Conservation (phyloP, 169 alveolate species). For the Theileria annulata region DNA sequence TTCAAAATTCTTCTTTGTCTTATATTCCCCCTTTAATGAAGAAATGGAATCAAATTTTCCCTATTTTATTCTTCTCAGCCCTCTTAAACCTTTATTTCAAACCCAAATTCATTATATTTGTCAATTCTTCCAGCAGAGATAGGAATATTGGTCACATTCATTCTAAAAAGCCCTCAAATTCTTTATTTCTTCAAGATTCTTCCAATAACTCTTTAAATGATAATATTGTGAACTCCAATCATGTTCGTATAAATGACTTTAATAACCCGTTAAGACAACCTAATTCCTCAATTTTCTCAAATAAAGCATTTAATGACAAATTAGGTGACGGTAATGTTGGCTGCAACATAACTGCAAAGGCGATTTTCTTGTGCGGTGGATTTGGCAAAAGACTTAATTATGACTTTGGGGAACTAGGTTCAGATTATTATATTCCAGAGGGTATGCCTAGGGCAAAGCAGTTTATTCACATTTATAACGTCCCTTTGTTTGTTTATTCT, state of each 20-base stretch:
- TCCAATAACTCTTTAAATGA: not conserved
- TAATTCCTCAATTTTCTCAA: not conserved
- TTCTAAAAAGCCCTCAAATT: not conserved
- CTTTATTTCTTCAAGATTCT: not conserved
- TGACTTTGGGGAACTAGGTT: not conserved
- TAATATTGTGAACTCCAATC: not conserved
- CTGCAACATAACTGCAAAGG: constrained; percentile 1
- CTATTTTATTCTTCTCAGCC: not conserved
- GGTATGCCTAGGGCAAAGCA: constrained; percentile 50
- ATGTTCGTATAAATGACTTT: not conserved
- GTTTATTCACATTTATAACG: constrained; percentile 34
- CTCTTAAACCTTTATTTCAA: too few species aligned
- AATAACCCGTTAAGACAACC: not conserved
- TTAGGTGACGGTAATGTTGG: not conserved
- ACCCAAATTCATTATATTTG: not conserved
- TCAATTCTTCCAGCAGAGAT: not conserved
- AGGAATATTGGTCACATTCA: not conserved
- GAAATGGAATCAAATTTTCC: not conserved
- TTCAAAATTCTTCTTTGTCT: not conserved
- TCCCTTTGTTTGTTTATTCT: constrained; percentile 60
- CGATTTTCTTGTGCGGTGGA: constrained; percentile 61
- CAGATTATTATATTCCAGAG: constrained; percentile 18
- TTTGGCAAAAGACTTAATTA: constrained; percentile 38
- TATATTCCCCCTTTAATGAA: not conserved
- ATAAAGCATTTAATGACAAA: not conserved